Percentiles rank a stretch among this genome's conserved stretches.
Conservation (phyloP, 108 stramenopile genomes). For the Asterionellopsis glacialis region DNA sequence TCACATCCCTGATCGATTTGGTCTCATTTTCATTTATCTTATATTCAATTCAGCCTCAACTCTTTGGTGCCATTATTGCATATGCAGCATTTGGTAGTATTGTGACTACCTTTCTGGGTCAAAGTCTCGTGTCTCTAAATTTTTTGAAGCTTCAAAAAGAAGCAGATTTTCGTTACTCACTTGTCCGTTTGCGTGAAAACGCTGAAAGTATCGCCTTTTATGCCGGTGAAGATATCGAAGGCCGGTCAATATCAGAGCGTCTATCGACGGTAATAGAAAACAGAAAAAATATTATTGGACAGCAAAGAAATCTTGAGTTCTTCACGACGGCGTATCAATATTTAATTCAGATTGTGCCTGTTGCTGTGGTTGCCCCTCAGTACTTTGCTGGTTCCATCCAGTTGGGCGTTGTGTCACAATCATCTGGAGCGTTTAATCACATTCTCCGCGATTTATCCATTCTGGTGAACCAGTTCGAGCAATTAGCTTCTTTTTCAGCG, state of each 20-base stretch:
- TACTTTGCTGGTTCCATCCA: constrained; percentile 89
- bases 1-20: constrained; percentile 86
- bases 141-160: constrained; percentile 74
- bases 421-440: constrained; percentile 81
- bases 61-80: constrained; percentile 81
- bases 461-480: constrained; percentile 94
- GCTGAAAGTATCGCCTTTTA: constrained; percentile 97
- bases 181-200: constrained; percentile 89
- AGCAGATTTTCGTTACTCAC: constrained; percentile 88
- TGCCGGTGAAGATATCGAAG: constrained; percentile 85
- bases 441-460: constrained; percentile 81
- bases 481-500: constrained; percentile 81
- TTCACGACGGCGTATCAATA: constrained; percentile 90
- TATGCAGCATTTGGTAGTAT: constrained; percentile 79
- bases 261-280: constrained; percentile 72
- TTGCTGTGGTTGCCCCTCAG: constrained; percentile 87
- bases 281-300: constrained; percentile 58
- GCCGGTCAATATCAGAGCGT: constrained; percentile 50
- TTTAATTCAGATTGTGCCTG: constrained; percentile 86
- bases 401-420: constrained; percentile 89
- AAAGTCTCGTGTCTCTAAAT: constrained; percentile 75
- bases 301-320: constrained; percentile 88
- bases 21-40: constrained; percentile 87
- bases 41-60: constrained; percentile 83
- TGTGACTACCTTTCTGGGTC: constrained; percentile 59